Evolutionary conservation across 345 rosid species (phyloP), one percentile per base, ranked within the genome.

Genomic region (Hibiscus tridactylites): DNA sequence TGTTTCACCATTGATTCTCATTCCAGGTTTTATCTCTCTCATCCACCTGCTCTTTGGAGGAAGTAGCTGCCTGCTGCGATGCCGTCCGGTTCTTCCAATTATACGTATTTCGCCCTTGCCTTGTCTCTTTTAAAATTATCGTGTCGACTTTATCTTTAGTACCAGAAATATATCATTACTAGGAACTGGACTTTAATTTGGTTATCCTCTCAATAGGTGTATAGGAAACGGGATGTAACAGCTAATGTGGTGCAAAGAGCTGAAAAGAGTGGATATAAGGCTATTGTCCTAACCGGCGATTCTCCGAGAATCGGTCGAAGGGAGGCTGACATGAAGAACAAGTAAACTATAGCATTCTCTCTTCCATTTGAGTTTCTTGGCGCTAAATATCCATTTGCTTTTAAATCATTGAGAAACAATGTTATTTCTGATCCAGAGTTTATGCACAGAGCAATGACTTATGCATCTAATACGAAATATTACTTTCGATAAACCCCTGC

Each of bases 261-360:
- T 74, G 97, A 91, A 68, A 85, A 82, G 58, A 86, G 73, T 81
- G 93, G 97, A 57, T 91, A 77, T 74, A 87, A 84, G 81, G 98
- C 98, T 47, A 83, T 91, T 61, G 94, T 93, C 68, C 75, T 93
- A 37, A 94, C 96, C n/a, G 96, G 76, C 17, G 97, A 91, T 87
- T 72, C 78, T 81, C 97, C 98, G 28, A 84, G 82, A 79, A 83
- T 85, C 53, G 98, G 98, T 47, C 78, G 91, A 78, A 90, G 95
- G 73, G 98, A 94, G 81, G 88, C 95, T 9, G 91, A 86, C 86
- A 88, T 90, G 52, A 94, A 85, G 85, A 94, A 91, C 80, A 90
- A 83, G 96, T 94, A 52, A 76, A 60, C 37, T 44, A 52, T 28
- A 49, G 1, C 44, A 15, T 46, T 46, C 12, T 46, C 37, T 12